Evolutionary conservation across 345 rosid species (phyloP), one percentile per base, ranked within the genome.

Genomic region (Turritis glabra): DNA sequence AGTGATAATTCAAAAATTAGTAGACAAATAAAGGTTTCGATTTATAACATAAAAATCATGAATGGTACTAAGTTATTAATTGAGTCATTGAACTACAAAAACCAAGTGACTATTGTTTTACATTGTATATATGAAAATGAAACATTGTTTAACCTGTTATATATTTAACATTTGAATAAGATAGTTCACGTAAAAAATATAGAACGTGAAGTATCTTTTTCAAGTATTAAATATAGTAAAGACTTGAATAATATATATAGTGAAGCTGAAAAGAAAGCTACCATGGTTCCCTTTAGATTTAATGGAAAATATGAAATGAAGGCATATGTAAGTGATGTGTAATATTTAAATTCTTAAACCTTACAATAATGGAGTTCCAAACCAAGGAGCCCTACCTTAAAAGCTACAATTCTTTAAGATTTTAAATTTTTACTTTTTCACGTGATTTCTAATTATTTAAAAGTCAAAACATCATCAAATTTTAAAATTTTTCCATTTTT

Each of bases 191-290:
- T 40, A 61, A 61, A 40, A 61, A 61, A 40, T 61, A 61, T 61
- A 40, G 3, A n/a, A n/a, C n/a, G n/a, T 61, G 33, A 60, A 40
- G 12, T 26, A 63, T 26, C 52, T 2, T n/a, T 41, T 9, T 62
- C 67, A 43, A 43, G 37, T 41, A 62, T 62, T 35, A 18, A 58
- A 35, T 57, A 57, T 57, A 56, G 61, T 61, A 8, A 15, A 25
- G 15, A 23, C 14, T 15, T 61, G 60, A 54, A 38, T 8, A 4
- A 9, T 2, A 30, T 10, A 41, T 41, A 35, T 14, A 38, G 65
- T 60, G 48, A 60, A 59, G 5, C n/a, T 59, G 17, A 12, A 58
- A 21, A 18, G 14, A 60, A 12, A 60, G 0, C 11, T 37, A 21
- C 30, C 65, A 38, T 60, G 18, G 13, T 3, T 38, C 17, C 2